A percentile compares a stretch with the other conserved stretches of the same genome.
Evolutionary conservation across 208 protist genomes (phyloP).

Genomic region (Endotrypanum monterogeii): DNA sequence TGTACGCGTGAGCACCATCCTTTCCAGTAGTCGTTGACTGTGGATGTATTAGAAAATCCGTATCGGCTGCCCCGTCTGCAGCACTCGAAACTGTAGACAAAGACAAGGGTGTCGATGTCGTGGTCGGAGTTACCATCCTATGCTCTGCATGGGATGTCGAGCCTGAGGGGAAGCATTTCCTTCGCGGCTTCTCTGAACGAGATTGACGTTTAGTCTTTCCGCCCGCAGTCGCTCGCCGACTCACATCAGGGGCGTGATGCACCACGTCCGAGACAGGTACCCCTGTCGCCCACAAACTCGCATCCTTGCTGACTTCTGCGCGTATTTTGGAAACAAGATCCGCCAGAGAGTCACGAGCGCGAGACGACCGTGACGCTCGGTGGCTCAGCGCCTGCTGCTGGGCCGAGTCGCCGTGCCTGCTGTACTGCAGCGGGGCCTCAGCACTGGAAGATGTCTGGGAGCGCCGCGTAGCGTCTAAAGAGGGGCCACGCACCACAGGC

Average conservation of each 20-base stretch:
- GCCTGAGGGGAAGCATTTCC: background rate
- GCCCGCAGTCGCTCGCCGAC: background rate
- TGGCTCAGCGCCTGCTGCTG: background rate
- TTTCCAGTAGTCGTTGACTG: background rate
- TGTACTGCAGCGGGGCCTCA: background rate
- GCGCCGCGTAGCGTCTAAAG: background rate
- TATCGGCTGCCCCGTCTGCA: background rate
- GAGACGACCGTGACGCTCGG: background rate
- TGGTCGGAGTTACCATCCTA: background rate
- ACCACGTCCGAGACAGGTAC: background rate
- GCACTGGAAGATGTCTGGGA: background rate
- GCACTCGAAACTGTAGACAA: background rate
- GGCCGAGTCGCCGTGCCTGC: background rate
- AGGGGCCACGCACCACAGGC: background rate
- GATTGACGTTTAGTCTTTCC: background rate
- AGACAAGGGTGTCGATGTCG: background rate
- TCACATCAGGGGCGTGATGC: background rate
- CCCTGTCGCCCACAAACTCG: background rate
- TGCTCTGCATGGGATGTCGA: background rate
- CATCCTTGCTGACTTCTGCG: slow-evolving; percentile 19
- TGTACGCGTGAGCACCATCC: background rate
- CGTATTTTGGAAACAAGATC: slow-evolving; percentile 28
- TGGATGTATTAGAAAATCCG: background rate
- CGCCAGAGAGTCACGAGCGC: slow-evolving; percentile 10
- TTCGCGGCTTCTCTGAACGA: background rate